phyloP scores from a whole-genome alignment of 2,329 filamentous ascomycete genomes.

The Neurospora sp. region DNA sequence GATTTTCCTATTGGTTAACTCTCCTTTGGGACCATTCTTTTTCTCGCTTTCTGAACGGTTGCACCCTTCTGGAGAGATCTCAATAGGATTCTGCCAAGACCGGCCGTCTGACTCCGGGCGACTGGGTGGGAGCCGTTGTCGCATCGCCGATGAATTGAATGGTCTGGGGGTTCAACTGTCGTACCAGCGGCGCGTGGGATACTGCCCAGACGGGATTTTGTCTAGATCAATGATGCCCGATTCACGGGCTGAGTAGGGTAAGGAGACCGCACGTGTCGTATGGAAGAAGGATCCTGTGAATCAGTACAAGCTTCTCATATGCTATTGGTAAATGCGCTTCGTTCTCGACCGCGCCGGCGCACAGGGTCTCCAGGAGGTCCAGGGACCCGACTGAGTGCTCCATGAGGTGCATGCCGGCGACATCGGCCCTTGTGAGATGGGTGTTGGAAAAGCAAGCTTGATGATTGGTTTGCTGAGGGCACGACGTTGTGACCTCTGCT shows the following conservation, averaged over 20 bases:
- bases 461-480: conserved; percentile 16
- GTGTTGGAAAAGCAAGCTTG: conserved; percentile 17
- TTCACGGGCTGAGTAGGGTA: not conserved
- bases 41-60: not conserved
- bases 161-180: not conserved
- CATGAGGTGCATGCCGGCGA: conserved; percentile 11
- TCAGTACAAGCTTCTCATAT: not conserved
- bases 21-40: not conserved
- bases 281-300: not conserved
- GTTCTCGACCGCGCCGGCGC: conserved; percentile 11
- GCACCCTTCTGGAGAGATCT: not conserved
- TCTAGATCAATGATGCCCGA: not conserved
- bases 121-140: not conserved
- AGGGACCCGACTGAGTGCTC: conserved; percentile 1
- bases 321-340: not conserved
- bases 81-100: not conserved
- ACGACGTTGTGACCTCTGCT: conserved; percentile 13
- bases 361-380: conserved; percentile 4
- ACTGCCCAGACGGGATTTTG: not conserved
- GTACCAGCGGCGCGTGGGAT: not conserved
- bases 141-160: not conserved
- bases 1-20: not conserved
- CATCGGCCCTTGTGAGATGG: conserved; percentile 14
- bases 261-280: not conserved
- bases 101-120: not conserved